Percentiles rank a stretch among this genome's conserved stretches.
These are phyloP conservation scores for Erythrobasidium hasegawianum DNA, from an alignment of 1,284 basidiomycete species.

Conservation along the genomic window DNA sequence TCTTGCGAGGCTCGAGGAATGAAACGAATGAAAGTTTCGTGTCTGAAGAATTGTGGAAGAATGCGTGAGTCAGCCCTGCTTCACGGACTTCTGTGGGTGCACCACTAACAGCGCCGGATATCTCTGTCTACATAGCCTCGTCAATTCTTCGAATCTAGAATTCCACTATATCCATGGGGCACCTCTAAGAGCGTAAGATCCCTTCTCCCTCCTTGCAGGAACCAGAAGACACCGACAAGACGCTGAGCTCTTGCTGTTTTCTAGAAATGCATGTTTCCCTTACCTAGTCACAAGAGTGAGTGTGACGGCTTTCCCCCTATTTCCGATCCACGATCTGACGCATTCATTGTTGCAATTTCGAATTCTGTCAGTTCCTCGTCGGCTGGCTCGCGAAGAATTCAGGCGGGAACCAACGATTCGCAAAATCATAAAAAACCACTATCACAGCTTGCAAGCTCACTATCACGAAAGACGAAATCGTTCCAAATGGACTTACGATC, in stretches of 20 bases:
- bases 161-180: constrained; percentile 27
- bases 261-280: neutral
- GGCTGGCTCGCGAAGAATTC: constrained; percentile 1
- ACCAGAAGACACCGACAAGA: too few relatives aligned
- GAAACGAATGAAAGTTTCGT: constrained; percentile 18
- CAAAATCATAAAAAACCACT: neutral
- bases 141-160: constrained; percentile 16
- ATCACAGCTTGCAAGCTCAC: too few relatives aligned
- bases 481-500: too few relatives aligned
- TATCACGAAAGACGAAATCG: neutral
- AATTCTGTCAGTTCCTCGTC: neutral
- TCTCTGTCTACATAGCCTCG: too few relatives aligned
- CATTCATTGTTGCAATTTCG: neutral
- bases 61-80: neutral
- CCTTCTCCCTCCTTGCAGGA: too few relatives aligned
- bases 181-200: constrained; percentile 12
- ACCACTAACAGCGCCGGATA: too few relatives aligned
- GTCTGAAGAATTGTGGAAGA: constrained; percentile 28
- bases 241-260: too few relatives aligned
- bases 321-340: neutral
- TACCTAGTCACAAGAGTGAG: neutral
- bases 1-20: constrained; percentile 28
- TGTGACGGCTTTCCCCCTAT: neutral
- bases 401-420: neutral
- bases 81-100: too few relatives aligned